phyloP scores from a whole-genome alignment of 2,329 filamentous ascomycete species.

The Clathrospora elynae region DNA sequence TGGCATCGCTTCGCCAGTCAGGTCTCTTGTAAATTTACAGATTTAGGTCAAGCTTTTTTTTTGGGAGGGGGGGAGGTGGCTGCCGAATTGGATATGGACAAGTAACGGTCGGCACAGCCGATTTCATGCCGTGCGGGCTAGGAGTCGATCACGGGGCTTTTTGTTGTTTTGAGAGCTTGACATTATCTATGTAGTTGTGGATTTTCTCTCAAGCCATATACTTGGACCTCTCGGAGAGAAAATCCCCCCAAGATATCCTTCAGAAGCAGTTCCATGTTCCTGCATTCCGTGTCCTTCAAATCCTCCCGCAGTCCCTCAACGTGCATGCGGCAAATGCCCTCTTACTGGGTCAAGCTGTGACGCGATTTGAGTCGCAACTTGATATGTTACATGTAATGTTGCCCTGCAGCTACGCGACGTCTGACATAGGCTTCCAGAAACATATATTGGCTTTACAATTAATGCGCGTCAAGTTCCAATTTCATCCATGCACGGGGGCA shows the following conservation, averaged over 20 bases:
- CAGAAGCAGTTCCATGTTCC: slow-evolving; percentile 15
- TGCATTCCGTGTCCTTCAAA: slow-evolving; percentile 13
- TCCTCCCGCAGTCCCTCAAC: slow-evolving; percentile 16
- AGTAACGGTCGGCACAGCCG: slow-evolving; percentile 11
- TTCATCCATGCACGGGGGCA: no score
- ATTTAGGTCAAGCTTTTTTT: no score
- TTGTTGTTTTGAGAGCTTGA: slow-evolving; percentile 6
- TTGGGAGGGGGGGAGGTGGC: no score
- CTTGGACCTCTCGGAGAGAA: slow-evolving; percentile 5
- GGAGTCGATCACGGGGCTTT: slow-evolving; percentile 4
- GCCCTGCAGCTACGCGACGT: no score
- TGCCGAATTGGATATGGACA: no score
- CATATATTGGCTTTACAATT: no score
- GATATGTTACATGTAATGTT: no score
- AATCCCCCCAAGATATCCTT: slow-evolving; percentile 6
- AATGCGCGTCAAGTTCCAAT: no score
- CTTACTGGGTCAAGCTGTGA: background rate
- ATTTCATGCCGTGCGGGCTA: slow-evolving; percentile 8
- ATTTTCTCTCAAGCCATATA: slow-evolving; percentile 10
- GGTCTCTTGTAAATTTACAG: no score
- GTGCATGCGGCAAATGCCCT: slow-evolving; percentile 4
- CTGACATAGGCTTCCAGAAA: no score
- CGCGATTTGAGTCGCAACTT: background rate
- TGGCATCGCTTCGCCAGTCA: no score
- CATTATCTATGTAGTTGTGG: slow-evolving; percentile 1